Conservation (phyloP, 2,329 filamentous ascomycete species). For the Penicillium sclerotiorum region DNA sequence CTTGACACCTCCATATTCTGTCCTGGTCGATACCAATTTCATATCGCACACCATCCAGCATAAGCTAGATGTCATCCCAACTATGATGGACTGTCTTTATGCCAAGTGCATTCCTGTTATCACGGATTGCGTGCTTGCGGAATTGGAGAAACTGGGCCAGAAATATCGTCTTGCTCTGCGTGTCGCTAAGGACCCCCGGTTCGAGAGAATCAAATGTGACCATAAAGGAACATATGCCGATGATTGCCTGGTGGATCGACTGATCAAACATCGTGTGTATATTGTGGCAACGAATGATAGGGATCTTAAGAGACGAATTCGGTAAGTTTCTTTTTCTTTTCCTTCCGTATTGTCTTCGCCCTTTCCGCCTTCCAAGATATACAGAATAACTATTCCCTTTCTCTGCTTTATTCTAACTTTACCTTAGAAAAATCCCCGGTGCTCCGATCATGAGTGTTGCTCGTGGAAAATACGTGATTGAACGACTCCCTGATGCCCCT, state of each 20-base stretch:
- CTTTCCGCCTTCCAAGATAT: neutral
- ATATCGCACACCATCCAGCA: constrained; percentile 86
- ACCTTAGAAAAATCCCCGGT: constrained; percentile 68
- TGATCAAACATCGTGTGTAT: constrained; percentile 74
- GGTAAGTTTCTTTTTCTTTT: constrained; percentile 37
- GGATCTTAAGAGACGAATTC: constrained; percentile 77
- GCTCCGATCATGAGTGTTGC: constrained; percentile 74
- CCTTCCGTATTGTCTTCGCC: neutral
- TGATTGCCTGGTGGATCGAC: constrained; percentile 76
- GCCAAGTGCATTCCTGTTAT: constrained; percentile 90
- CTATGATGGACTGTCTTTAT: constrained; percentile 92
- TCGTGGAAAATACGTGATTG: constrained; percentile 90
- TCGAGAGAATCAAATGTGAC: constrained; percentile 81
- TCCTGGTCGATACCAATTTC: constrained; percentile 88
- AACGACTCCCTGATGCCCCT: constrained; percentile 82
- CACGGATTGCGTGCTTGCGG: constrained; percentile 78
- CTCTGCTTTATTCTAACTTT: neutral
- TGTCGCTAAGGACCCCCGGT: constrained; percentile 87
- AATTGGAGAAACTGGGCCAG: constrained; percentile 84
- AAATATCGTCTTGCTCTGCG: constrained; percentile 85
- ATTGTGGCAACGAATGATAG: constrained; percentile 73
- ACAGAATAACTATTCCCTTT: neutral
- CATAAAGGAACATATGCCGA: constrained; percentile 89
- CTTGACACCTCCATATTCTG: constrained; percentile 77
- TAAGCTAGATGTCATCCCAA: constrained; percentile 83